Evolutionary conservation across 1,139 yeast species (phyloP).

Genomic region (Blastobotrys aristatus): DNA sequence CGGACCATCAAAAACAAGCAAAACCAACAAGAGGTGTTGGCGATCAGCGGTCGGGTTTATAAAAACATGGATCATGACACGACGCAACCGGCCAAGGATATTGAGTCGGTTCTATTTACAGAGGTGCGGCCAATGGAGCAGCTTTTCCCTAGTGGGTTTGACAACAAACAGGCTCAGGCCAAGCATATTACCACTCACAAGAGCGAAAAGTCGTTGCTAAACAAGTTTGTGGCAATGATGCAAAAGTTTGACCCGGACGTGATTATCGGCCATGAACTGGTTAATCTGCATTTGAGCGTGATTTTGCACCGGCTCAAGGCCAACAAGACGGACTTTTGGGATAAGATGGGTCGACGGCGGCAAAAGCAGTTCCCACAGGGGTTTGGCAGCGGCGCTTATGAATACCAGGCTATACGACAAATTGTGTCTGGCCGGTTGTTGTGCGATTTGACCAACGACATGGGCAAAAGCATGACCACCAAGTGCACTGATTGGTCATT

Average conservation of each 20-base stretch:
- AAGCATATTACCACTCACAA: constrained; percentile 35
- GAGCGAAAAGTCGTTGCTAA: constrained; percentile 68
- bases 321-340: constrained; percentile 63
- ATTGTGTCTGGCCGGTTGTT: constrained; percentile 80
- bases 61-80: constrained; percentile 58
- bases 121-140: constrained; percentile 65
- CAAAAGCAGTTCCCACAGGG: constrained; percentile 62
- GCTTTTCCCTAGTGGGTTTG: constrained; percentile 70
- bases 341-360: constrained; percentile 76
- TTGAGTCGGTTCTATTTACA: constrained; percentile 41
- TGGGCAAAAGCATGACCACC: constrained; percentile 88
- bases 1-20: constrained; percentile 74
- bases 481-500: constrained; percentile 97
- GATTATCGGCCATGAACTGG: constrained; percentile 80
- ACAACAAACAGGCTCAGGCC: constrained; percentile 34
- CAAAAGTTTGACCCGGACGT: constrained; percentile 84
- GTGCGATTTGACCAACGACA: constrained; percentile 90
- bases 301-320: constrained; percentile 79
- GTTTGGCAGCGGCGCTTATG: constrained; percentile 44
- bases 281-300: constrained; percentile 72
- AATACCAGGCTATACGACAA: constrained; percentile 51
- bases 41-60: constrained; percentile 67
- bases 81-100: constrained; percentile 31
- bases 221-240: constrained; percentile 60
- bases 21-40: constrained; percentile 81